Evolutionary conservation across 352 stramenopile genomes (phyloP).

Genomic region (Globisporangium paddicum): DNA sequence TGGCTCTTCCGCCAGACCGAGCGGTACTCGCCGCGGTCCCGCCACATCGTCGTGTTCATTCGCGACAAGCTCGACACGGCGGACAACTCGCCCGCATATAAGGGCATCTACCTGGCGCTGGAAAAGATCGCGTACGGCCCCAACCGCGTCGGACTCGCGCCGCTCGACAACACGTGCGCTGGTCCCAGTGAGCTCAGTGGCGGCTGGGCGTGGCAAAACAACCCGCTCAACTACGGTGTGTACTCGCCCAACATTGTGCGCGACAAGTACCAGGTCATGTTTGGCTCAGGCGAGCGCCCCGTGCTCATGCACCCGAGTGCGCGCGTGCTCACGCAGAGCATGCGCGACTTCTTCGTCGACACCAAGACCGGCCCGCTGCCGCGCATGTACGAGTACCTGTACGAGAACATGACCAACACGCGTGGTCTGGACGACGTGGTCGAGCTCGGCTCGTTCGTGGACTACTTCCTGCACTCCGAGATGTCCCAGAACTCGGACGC

Average conservation of each 20-base stretch:
- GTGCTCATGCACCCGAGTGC: conserved; percentile 40
- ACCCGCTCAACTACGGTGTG: conserved; percentile 47
- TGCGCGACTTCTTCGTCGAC: conserved; percentile 61
- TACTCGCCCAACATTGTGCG: conserved; percentile 49
- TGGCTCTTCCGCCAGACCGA: conserved; percentile 66
- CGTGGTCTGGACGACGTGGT: conserved; percentile 44
- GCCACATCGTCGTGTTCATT: conserved; percentile 71
- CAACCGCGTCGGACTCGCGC: conserved; percentile 59
- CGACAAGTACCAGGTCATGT: conserved; percentile 52
- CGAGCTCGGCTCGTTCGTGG: conserved; percentile 62
- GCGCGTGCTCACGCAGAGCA: conserved; percentile 42
- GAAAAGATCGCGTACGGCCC: conserved; percentile 74
- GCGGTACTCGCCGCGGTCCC: conserved; percentile 62
- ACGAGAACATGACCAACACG: conserved; percentile 56
- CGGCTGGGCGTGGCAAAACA: conserved; percentile 79
- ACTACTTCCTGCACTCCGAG: conserved; percentile 72
- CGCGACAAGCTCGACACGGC: conserved; percentile 21
- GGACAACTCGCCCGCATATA: conserved; percentile 34
- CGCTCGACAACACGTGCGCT: conserved; percentile 37
- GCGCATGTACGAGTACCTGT: conserved; percentile 52
- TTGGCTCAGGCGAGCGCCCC: conserved; percentile 46
- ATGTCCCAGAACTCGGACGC: conserved; percentile 56
- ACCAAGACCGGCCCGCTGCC: conserved; percentile 42
- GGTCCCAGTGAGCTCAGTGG: conserved; percentile 41
- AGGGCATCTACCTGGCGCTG: conserved; percentile 66